phyloP scores from a whole-genome alignment of 176 grass and related monocot species.

The Oryza australiensis region DNA sequence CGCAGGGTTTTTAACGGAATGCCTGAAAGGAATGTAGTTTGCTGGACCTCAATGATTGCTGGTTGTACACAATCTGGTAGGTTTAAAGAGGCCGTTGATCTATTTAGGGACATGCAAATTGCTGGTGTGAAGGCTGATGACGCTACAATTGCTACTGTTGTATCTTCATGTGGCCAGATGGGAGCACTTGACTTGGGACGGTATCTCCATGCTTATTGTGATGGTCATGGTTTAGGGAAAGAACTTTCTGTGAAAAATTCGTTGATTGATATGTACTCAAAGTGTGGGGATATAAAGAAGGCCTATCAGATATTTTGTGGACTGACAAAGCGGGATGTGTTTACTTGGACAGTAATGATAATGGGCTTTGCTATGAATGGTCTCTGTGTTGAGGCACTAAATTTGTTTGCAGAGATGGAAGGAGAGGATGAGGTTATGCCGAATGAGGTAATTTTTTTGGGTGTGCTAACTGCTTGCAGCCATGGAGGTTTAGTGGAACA shows the following conservation, averaged over 20 bases:
- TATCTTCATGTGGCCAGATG: slow-evolving; percentile 79
- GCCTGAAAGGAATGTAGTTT: slow-evolving; percentile 68
- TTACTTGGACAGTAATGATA: slow-evolving; percentile 92
- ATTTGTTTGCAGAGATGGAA: slow-evolving; percentile 95
- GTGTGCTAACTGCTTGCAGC: slow-evolving; percentile 79
- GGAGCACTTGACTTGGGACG: slow-evolving; percentile 71
- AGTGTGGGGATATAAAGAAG: slow-evolving; percentile 79
- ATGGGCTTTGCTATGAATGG: slow-evolving; percentile 84
- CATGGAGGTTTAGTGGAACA: slow-evolving; percentile 84
- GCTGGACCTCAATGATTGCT: slow-evolving; percentile 90
- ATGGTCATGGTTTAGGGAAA: slow-evolving; percentile 62
- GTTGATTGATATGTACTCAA: slow-evolving; percentile 93
- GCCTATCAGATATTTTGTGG: slow-evolving; percentile 70
- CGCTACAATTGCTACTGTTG: slow-evolving; percentile 68
- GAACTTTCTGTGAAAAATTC: slow-evolving; percentile 70
- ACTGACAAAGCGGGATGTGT: slow-evolving; percentile 55
- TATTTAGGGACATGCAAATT: slow-evolving; percentile 83
- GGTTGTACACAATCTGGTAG: slow-evolving; percentile 64
- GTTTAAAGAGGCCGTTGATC: slow-evolving; percentile 63
- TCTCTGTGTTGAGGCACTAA: slow-evolving; percentile 60
- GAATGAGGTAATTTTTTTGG: slow-evolving; percentile 85
- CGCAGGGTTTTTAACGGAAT: slow-evolving; percentile 70
- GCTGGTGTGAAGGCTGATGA: slow-evolving; percentile 70
- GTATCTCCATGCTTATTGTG: slow-evolving; percentile 79
- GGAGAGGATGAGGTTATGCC: slow-evolving; percentile 52